Evolutionary conservation across 768 basidiomycete species (phyloP).

Genomic region (Lentinula boryana): DNA sequence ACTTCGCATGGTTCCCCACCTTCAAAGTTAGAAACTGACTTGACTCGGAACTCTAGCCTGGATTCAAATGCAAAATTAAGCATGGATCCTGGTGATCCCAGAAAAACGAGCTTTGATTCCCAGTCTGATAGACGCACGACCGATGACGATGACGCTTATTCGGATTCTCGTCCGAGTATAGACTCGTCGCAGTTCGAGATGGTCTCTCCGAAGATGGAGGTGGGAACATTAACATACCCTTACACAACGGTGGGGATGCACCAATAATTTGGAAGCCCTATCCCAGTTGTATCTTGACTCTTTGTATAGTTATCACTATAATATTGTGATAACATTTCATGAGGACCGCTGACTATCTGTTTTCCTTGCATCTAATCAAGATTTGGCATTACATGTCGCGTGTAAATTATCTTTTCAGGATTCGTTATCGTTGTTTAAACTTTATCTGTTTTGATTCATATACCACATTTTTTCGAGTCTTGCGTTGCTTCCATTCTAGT

Average conservation of each 20-base stretch:
- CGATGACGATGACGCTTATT: constrained; percentile 23
- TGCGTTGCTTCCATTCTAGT: not conserved
- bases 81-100: not conserved
- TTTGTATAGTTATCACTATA: no score
- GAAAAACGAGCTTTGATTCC: constrained; percentile 14
- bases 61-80: not conserved
- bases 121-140: constrained; percentile 32
- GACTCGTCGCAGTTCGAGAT: constrained; percentile 67
- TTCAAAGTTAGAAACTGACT: not conserved
- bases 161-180: constrained; percentile 43
- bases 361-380: not conserved
- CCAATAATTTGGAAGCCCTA: not conserved
- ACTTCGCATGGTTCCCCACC: constrained; percentile 10
- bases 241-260: constrained; percentile 22
- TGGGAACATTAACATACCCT: constrained; percentile 45
- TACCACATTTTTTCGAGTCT: not conserved
- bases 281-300: no score
- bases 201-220: constrained; percentile 43
- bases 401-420: not conserved
- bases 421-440: not conserved
- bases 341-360: no score
- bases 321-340: not conserved
- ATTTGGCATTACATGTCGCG: not conserved
- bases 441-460: not conserved
- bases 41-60: not conserved